Evolutionary conservation across 2,329 filamentous ascomycete species (phyloP), one percentile per base, ranked within the genome.

Genomic region (Rosellinia necatrix): DNA sequence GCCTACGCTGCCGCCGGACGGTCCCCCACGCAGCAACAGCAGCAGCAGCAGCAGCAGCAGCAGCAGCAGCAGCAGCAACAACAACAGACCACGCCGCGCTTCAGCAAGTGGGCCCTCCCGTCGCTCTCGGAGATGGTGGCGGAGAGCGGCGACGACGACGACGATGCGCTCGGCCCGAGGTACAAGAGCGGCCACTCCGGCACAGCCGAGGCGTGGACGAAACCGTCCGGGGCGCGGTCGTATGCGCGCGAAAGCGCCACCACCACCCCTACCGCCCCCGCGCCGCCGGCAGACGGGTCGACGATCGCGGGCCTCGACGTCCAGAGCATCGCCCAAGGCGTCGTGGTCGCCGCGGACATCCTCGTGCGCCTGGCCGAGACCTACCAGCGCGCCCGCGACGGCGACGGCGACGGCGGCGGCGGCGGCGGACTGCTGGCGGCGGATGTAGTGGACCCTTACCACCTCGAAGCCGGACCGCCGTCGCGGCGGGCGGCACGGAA

Each of bases 391-490:
- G 6, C 41, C 12, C 44, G 41, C 9, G 51, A 58, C 6, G 9
- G 19, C 2, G 47, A 41, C 6, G 21, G 13, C n/a, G 8, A 42
- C 21, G 32, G 10, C 5, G 32, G 25, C 1, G 25, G 3, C 3
- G 40, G 29, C 4, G 46, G 24, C 3, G 30, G 27, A 17, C 9
- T 21, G n/a, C 19, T 12, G 35, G 9, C 13, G 27, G 8, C 32
- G 24, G 4, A 25, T 3, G 24, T 3, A 27, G 2, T 29, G 2
- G 50, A 58, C 17, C 56, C 52, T 24, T 55, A 37, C 15, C 34
- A 55, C 46, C 56, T 58, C 10, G 56, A 58, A n/a, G 56, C 51
- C 34, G 56, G 56, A 2, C 56, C 46, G 5, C 51, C 50, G 6
- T 2, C 44, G 42, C 10, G n/a, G n/a, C 6, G 13, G 12, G 7